Conservation (phyloP, 2,329 filamentous ascomycete genomes). For the Polychaeton citri region DNA sequence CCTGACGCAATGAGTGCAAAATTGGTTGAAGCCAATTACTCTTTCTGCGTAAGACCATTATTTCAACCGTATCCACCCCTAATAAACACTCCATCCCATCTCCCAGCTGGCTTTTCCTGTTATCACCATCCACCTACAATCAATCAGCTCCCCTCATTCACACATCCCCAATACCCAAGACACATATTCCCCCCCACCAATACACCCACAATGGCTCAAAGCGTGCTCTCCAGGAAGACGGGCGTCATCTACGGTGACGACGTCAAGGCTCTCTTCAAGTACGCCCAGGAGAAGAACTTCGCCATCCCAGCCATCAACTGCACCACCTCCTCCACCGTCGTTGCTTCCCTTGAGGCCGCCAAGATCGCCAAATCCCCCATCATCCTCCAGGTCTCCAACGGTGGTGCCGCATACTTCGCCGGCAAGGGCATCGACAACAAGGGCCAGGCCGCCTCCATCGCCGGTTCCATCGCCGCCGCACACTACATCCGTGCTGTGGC, state of each 20-base stretch:
- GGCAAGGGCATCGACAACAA: slow-evolving; percentile 62
- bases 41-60: not conserved
- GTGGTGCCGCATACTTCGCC: slow-evolving; percentile 57
- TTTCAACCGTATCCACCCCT: not conserved
- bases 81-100: not conserved
- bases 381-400: slow-evolving; percentile 87
- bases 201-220: slow-evolving; percentile 12
- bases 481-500: slow-evolving; percentile 88
- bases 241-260: slow-evolving; percentile 27
- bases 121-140: not conserved
- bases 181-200: not conserved
- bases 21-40: not conserved
- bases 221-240: slow-evolving; percentile 20
- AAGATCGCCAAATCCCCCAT: slow-evolving; percentile 83
- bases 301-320: slow-evolving; percentile 69
- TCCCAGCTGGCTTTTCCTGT: not conserved
- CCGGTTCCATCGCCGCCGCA: slow-evolving; percentile 74
- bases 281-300: slow-evolving; percentile 76
- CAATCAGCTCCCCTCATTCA: not conserved
- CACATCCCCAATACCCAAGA: not conserved
- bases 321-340: slow-evolving; percentile 78
- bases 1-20: not conserved
- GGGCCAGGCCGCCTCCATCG: slow-evolving; percentile 78
- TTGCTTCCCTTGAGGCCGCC: slow-evolving; percentile 85
- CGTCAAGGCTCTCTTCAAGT: slow-evolving; percentile 56